Evolutionary conservation across 371 early-diverging fungal species (phyloP), one percentile per base, ranked within the genome.

Genomic region (Zopfochytrium polystomum): DNA sequence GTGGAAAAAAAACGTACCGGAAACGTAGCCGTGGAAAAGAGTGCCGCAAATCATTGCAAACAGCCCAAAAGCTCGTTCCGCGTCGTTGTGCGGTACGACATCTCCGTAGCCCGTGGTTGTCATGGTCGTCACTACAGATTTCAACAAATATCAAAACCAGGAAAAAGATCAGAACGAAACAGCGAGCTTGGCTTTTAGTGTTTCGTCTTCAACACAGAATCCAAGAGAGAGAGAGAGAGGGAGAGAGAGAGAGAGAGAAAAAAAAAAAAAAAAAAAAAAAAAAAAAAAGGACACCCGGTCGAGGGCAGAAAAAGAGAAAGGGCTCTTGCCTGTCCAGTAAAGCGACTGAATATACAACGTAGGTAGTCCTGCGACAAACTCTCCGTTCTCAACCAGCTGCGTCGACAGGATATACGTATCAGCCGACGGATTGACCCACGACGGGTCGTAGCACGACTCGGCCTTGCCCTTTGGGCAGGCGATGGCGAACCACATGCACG

Each of bases 51-150:
- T 63, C 64, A 74, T 73, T 42, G 71, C 67, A 23, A 69, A 52
- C n/a, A 71, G 15, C 0, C 71, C 63, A 52, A 71, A 76, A 20
- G 73, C 52, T 13, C 77, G 70, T 55, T 79, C 77, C 32, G 61
- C 53, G 51, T 65, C 63, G 60, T 74, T 76, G 18, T 57, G 34
- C 15, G 79, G 65, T 42, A 63, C 68, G 47, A 79, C 68, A 49
- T 79, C 79, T n/a, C 74, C 76, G 64, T 73, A 76, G 2, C 79
- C 79, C 38, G 75, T 63, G 0, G 79, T 76, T 4, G 79, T 79
- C 75, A 76, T 75, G n/a, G 79, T 75, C 6, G 68, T 71, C 13
- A 76, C 79, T 76, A n/a, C n/a, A n/a, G n/a, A n/a, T n/a, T n/a
- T n/a, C n/a, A n/a, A n/a, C n/a, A n/a, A n/a, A n/a, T n/a, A n/a